Evolutionary conservation across 345 rosid species (phyloP), one percentile per base, ranked within the genome.

Genomic region (Salix brachista): DNA sequence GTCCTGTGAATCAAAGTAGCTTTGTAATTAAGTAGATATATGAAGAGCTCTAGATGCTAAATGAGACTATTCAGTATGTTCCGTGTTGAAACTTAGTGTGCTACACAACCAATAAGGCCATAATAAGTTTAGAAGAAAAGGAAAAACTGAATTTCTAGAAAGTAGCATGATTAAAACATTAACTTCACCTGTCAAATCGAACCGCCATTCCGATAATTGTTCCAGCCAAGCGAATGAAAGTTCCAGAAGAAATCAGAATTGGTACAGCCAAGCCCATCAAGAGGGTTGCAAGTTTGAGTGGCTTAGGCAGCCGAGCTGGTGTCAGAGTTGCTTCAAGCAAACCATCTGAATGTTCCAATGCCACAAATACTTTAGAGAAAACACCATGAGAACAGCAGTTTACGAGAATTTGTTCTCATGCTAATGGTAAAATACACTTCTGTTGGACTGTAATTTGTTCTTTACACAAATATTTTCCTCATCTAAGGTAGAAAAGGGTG

Each of bases 261-360:
- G 99, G 99, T 42, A 86, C 76, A 60, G 88, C 87, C 87, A 96
- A 75, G 74, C 97, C 92, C 41, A 90, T 75, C 52, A 89, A 76
- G 58, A 96, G 89, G 28, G 99, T 96, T 64, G 92, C 97, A 78
- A 91, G 93, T 89, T 93, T 96, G 74, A 96, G 97, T 17, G 97
- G 98, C 88, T 83, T 93, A 21, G 99, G 98, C 48, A 86, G 78
- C 72, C 98, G 90, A 34, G 83, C 80, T 44, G 96, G 99, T 69
- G 98, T 78, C 79, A 96, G 82, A 85, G 98, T 93, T 58, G 99
- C 97, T 87, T 96, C 99, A 41, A 96, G 87, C 83, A 90, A 85
- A 76, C 98, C 99, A 87, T 96, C 99, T 96, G 88, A 32, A 83
- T 17, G 79, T 64, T 48, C 32, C 42, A 73, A 74, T 10, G 79